Percentiles rank a stretch among this genome's conserved stretches.
These are phyloP conservation scores for Clarkia xantiana DNA, from an alignment of 345 rosid genomes.

Conservation along the genomic window DNA sequence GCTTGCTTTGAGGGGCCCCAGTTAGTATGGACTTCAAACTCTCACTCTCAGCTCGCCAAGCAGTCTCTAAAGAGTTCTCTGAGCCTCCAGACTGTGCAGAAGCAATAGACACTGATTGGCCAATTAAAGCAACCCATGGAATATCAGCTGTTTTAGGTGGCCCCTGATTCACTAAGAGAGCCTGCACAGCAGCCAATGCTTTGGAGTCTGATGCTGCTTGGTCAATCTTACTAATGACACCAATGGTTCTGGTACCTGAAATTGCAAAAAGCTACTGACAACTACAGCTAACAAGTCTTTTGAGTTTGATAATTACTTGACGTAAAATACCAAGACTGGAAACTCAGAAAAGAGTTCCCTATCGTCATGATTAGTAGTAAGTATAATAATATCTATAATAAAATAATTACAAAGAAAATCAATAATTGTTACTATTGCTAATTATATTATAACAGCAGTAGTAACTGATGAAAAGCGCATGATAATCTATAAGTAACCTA, in stretches of 20 bases:
- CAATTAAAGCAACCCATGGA: conserved; percentile 68
- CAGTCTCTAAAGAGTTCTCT: conserved; percentile 63
- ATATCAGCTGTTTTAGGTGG: conserved; percentile 64
- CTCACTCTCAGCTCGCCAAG: conserved; percentile 75
- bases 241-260: conserved; percentile 85
- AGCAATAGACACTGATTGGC: conserved; percentile 69
- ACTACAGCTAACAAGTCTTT: not conserved
- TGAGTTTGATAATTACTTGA: not conserved
- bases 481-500: conserved; percentile 24
- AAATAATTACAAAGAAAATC: not conserved
- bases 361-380: not conserved
- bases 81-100: conserved; percentile 56
- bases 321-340: not conserved
- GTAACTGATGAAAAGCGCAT: not conserved
- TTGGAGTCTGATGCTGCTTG: conserved; percentile 58
- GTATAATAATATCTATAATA: not conserved
- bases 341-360: not conserved
- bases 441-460: too few relatives aligned
- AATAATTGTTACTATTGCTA: too few relatives aligned
- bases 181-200: conserved; percentile 62
- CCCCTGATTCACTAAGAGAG: conserved; percentile 56
- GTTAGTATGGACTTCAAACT: conserved; percentile 56
- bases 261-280: not conserved
- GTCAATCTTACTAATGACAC: conserved; percentile 91
- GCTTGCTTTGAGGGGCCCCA: conserved; percentile 58